Evolutionary conservation across 148 eudicot species (phyloP), one percentile per base, ranked within the genome.

Genomic region (Amaranthus palmeri): DNA sequence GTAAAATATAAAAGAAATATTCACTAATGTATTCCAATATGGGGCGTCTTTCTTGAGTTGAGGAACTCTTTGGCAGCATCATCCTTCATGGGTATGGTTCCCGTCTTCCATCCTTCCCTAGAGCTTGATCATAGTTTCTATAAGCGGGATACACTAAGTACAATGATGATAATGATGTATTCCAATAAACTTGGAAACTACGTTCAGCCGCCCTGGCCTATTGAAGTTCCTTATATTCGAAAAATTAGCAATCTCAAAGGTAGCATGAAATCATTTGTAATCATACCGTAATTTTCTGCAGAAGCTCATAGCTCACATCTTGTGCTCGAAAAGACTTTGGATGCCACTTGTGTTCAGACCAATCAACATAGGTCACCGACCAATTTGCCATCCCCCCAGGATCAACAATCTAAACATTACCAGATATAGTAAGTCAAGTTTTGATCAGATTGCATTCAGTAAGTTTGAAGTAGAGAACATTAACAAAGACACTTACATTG

Each of bases 321-420:
- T 81, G 79, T 60, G 86, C 81, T 67, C 81, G 73, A 73, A 90
- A 96, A 65, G 97, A 85, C 79, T 85, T 96, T 9, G 99, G 99
- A 83, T 96, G 99, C 99, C 99, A 96, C 86, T 96, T 92, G 47
- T 86, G 88, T 77, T 96, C 99, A 52, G 97, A 92, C 99, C 97
- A 92, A 78, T 92, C 98, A 71, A 92, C 98, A 84, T 90, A 88
- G 51, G 98, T 92, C 49, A 92, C 93, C 40, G 98, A 92, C 98
- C 98, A 90, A 76, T 90, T 87, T 40, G 96, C 82, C 75, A 92
- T 83, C 15, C 98, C 98, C 44, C 46, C 72, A 46, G 98, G 98
- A 81, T 92, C 93, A 51, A 92, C 75, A 88, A 96, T 92, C 99
- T 96, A 73, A 74, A 44, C 40, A 69, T 65, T 60, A 55, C 41